Percentiles rank a stretch among this genome's conserved stretches.
Conservation (phyloP, 78 protist species). For the Chrysochromulina tobinii region DNA sequence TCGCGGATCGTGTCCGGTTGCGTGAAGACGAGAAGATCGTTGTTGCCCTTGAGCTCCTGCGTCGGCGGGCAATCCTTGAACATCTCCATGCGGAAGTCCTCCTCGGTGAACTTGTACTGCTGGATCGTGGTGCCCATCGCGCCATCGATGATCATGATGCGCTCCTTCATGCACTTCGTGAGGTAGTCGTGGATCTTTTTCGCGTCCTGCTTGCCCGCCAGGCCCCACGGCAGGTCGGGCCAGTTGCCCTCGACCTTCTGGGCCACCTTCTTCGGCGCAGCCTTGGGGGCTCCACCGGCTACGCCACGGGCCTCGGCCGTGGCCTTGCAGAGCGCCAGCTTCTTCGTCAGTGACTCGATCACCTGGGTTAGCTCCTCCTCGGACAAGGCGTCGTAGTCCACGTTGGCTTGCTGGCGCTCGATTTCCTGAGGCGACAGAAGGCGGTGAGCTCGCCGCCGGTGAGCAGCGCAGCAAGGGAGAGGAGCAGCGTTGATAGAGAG, state of each 20-base stretch:
- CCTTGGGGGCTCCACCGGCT: too few species aligned
- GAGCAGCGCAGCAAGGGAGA: too few species aligned
- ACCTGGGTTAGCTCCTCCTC: background rate
- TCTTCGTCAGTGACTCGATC: background rate
- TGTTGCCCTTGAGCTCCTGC: conserved; percentile 91
- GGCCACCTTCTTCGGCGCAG: background rate
- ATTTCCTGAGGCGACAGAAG: background rate
- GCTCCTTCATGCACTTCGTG: conserved; percentile 47
- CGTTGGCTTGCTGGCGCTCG: background rate
- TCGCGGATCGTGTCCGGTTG: conserved; percentile 84
- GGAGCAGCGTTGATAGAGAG: too few species aligned
- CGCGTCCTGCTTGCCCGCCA: background rate
- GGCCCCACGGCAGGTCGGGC: conserved; percentile 13
- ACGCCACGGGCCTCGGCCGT: background rate
- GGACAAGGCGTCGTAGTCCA: background rate
- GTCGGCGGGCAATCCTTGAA: conserved; percentile 65
- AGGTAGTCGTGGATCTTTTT: background rate
- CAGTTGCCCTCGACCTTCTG: background rate
- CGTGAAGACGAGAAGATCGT: conserved; percentile 92
- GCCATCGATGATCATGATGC: conserved; percentile 93
- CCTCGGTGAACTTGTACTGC: conserved; percentile 82
- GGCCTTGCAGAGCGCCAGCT: background rate
- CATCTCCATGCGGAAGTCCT: conserved; percentile 86
- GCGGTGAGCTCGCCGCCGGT: too few species aligned
- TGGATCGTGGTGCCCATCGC: conserved; percentile 98